Evolutionary conservation across 2,329 filamentous ascomycete genomes (phyloP), one percentile per base, ranked within the genome.

Genomic region (Paecilomyces dactylethromorphus): DNA sequence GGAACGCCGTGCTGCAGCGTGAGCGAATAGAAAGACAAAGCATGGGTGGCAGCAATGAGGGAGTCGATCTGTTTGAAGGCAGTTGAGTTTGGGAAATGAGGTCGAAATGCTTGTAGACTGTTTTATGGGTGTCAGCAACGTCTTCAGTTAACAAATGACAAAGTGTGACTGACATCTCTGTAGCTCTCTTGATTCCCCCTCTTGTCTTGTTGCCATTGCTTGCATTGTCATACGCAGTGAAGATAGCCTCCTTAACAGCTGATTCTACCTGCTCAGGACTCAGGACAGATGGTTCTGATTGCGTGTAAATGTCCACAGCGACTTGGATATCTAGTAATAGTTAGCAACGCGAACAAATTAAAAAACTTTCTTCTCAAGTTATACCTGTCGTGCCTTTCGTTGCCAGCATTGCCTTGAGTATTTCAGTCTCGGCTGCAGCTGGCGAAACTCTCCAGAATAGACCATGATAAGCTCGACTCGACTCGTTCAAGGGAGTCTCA

Each of bases 191-290:
- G 76, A 87, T 82, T 13, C 82, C 82, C 15, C 85, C 85, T 63
- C 85, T 78, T 18, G 79, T 85, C 62, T 79, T 78, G 65, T 87
- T 88, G 31, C 85, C 85, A 65, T 87, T 88, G 68, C 81, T 87
- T 21, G 85, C 85, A 62, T 85, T 85, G 67, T 88, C 85, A 66
- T 87, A 88, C 21, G 80, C 76, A 24, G 81, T 71, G 71, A 84
- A 80, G 18, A 82, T 80, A 39, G 80, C 76, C 8, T 76, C 76
- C 13, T 83, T 70, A 15, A 86, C 76, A 13, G 81, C 76, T 24
- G 74, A 67, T 71, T 87, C 83, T 6, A 84, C 77, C 29, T 80
- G 78, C 0, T 71, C 64, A 7, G 66, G 60, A n/a, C 72, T 69
- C 11, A 85, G 69, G 15, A 76, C 73, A 7, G 68, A 63, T 8